Evolutionary conservation across 192 early-diverging fungal species (phyloP), one percentile per base, ranked within the genome.

Genomic region (Podila epicladia): DNA sequence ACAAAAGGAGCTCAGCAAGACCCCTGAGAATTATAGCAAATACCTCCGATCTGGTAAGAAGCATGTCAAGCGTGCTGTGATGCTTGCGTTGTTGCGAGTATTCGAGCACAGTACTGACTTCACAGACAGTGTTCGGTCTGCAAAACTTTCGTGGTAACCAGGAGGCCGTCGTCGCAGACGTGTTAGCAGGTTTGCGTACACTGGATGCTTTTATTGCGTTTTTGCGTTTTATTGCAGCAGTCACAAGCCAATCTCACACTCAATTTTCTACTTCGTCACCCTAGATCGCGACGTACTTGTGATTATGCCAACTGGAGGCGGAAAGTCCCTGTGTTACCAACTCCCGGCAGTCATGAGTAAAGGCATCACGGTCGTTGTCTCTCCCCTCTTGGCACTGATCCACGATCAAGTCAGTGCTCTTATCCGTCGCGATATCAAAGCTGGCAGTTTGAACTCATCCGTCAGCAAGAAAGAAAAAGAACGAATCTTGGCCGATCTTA

Each of bases 231-330:
- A 15, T 33, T 13, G 2, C 45, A 60, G 29, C 28, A 48, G 7
- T 32, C 15, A n/a, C 37, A 26, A 28, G 20, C 4, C 19, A n/a
- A 53, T 4, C 35, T 11, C 9, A 1, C 35, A 37, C 35, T 37
- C 35, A 45, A 22, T 55, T 45, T 58, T 5, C 4, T 41, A 64
- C 38, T 24, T 24, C 15, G 20, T 50, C 48, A 28, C 49, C n/a
- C 7, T 65, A 60, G 96, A 94, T 8, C 85, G 91, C 57, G 97
- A 99, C 68, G 90, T 92, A 9, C 95, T 99, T 84, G 94, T 99
- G 37, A 86, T 99, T n/a, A 99, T 99, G 97, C 97, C 97, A 1
- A 99, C 97, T 1, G 97, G 97, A 50, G 96, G 96, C 0, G 97
- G 97, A 3, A 99, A 99, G 79, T 94, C 92, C 67, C 85, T 99